A percentile compares a stretch with the other conserved stretches of the same genome.
These are phyloP conservation scores for Monosporascus ibericus DNA, from an alignment of 2,329 filamentous ascomycete genomes.

Conservation along the genomic window DNA sequence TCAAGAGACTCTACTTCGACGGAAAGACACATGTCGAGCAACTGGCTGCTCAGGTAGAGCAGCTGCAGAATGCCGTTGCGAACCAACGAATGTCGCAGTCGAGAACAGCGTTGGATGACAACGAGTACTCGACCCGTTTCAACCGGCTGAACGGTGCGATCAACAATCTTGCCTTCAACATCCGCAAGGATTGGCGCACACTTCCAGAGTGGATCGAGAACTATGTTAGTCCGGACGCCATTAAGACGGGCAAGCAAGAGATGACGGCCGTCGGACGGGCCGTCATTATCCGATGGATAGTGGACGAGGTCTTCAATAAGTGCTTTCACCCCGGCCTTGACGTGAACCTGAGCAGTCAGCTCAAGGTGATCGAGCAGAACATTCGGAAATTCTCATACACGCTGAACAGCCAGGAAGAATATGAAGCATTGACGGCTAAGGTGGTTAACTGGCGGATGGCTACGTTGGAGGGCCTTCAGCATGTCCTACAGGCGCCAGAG, in stretches of 20 bases:
- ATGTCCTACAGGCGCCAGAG: conserved; percentile 58
- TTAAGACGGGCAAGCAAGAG: conserved; percentile 86
- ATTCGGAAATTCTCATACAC: conserved; percentile 73
- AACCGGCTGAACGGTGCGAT: conserved; percentile 88
- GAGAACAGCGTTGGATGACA: conserved; percentile 89
- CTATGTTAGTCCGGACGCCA: conserved; percentile 78
- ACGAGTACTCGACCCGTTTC: conserved; percentile 85
- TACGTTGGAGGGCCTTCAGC: conserved; percentile 83
- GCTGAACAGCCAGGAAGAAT: conserved; percentile 75
- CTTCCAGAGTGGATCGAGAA: conserved; percentile 75
- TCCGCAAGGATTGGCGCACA: conserved; percentile 85
- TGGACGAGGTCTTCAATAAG: conserved; percentile 84
- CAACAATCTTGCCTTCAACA: conserved; percentile 91
- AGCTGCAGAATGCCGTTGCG: conserved; percentile 93
- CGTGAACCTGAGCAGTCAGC: conserved; percentile 62
- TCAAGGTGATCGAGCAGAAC: conserved; percentile 84
- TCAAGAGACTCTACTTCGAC: conserved; percentile 96
- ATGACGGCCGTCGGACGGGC: conserved; percentile 95
- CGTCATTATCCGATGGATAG: conserved; percentile 81
- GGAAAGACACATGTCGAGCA: conserved; percentile 88
- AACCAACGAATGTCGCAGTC: conserved; percentile 94
- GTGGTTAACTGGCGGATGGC: conserved; percentile 90
- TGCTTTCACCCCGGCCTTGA: conserved; percentile 92
- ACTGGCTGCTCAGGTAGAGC: conserved; percentile 81
- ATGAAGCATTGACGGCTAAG: conserved; percentile 79